Conservation (phyloP, 345 rosid genomes). For the Firmiana major region DNA sequence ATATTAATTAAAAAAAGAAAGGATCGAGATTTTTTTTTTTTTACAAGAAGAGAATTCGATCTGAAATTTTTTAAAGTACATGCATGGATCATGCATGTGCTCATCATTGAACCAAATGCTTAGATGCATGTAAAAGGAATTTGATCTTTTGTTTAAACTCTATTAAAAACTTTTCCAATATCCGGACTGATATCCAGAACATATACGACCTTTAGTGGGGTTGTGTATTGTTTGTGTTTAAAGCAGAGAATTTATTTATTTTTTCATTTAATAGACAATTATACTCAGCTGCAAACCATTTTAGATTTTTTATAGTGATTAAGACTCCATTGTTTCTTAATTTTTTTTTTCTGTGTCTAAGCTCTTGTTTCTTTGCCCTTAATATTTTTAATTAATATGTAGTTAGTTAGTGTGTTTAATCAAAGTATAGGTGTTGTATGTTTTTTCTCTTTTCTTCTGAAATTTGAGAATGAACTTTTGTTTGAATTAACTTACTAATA, state of each 20-base stretch:
- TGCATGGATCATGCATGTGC: no score
- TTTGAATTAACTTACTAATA: no score
- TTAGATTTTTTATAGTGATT: neutral
- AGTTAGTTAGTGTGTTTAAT: neutral
- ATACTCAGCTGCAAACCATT: neutral
- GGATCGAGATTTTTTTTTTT: neutral
- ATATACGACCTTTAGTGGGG: neutral
- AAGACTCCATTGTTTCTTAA: neutral
- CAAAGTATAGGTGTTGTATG: no score
- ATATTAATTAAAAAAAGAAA: neutral
- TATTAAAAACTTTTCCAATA: neutral
- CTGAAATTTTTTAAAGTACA: no score
- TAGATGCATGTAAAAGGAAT: neutral
- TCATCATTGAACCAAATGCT: neutral
- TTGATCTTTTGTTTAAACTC: neutral
- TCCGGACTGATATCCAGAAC: neutral
- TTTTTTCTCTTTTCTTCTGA: neutral
- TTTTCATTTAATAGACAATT: neutral
- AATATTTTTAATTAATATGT: neutral
- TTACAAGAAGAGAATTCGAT: no score
- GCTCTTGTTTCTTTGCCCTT: neutral
- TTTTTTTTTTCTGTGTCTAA: no score
- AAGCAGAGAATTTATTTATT: neutral
- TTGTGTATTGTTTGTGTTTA: neutral
- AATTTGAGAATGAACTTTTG: no score